Base-by-base conservation (phyloP, 2,329 filamentous ascomycete genomes). In the Hypoxylon sp. region DNA sequence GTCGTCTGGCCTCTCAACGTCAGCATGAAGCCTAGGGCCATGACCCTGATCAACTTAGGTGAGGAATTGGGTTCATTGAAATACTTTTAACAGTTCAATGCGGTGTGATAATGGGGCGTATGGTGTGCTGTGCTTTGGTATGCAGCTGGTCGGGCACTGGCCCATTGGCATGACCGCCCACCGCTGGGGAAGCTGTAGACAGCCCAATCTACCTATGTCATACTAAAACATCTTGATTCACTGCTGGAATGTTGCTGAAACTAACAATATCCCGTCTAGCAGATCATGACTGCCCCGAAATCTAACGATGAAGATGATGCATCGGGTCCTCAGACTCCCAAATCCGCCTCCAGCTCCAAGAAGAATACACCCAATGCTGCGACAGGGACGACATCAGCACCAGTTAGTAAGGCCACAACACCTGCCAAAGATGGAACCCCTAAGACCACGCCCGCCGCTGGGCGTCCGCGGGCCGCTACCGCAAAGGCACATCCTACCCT, bases 201-300 rank as follows among this genome's bases (percentile, higher is more conserved):
- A n/a, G 30, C 36, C 21, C 41, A 32, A 32, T 63, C 53, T 34
- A 65, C 57, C 62, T 32, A 62, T 59, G 64, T 45, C 63, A 60
- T 67, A 56, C 51, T 36, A 58, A 60, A 21, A 32, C 48, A 46
- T 50, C 38, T 55, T 45, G 23, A 60, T 17, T 36, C 49, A 43
- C 23, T 30, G 46, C 55, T 38, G 71, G 71, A 75, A 72, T 75
- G 70, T 61, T 64, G 53, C 63, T 65, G 49, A 72, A 59, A 63
- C 71, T 71, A 50, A 70, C 45, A 28, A 11, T 67, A 58, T 57
- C 32, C 52, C 28, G 17, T 56, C 21, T 36, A 53, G 43, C 60
- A 78, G 76, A 75, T 68, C 74, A 78, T 78, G 76, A 75, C 75
- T 72, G 60, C 67, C 57, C 62, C 72, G 34, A 76, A 72, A 49